Percentiles rank a stretch among this genome's conserved stretches.
These are phyloP conservation scores for Jacaranda copaia DNA, from an alignment of 257 asterid genomes.

Conservation along the genomic window DNA sequence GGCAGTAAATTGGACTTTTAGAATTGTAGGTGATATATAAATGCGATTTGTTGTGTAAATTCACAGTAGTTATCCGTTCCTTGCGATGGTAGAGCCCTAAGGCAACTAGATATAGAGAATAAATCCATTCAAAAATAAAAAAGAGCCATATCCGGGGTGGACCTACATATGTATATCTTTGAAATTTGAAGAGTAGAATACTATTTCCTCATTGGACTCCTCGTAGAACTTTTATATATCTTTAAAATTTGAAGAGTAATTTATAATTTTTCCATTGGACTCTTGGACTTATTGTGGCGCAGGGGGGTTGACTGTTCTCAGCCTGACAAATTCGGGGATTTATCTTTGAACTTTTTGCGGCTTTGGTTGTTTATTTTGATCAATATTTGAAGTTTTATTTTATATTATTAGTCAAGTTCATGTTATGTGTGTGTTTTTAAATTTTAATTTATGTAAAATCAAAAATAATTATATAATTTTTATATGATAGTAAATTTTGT, in stretches of 20 bases:
- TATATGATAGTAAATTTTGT: too few relatives aligned
- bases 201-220: background rate
- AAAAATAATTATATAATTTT: too few relatives aligned
- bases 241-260: background rate
- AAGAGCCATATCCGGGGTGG: background rate
- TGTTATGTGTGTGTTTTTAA: too few relatives aligned
- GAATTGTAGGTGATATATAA: background rate
- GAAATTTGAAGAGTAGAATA: background rate
- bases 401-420: too few relatives aligned
- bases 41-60: background rate
- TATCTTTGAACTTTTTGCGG: slow-evolving; percentile 19
- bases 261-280: slow-evolving; percentile 1
- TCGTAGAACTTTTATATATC: background rate
- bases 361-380: too few relatives aligned
- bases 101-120: background rate
- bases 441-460: too few relatives aligned
- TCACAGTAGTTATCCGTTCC: background rate
- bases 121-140: background rate
- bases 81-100: background rate
- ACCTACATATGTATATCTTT: background rate
- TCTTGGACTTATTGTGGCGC: background rate
- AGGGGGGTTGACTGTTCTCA: background rate
- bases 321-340: background rate
- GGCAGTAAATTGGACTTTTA: slow-evolving; percentile 14
- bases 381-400: too few relatives aligned